phyloP scores from a whole-genome alignment of 257 asterid species.

The Solanum pinnatisectum region DNA sequence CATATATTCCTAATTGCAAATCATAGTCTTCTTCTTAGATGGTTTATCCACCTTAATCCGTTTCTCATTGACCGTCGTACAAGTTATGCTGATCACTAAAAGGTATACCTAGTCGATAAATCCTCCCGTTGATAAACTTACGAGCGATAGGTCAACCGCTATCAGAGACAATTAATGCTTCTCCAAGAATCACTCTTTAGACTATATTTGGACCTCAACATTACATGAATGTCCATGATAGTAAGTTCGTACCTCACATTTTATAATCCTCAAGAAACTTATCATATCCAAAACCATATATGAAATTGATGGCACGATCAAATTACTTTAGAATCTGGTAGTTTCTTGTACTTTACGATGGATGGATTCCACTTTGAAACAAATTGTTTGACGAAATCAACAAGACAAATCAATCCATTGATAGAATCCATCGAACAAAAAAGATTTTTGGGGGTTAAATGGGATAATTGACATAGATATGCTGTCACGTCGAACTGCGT shows the following conservation, averaged over 20 bases:
- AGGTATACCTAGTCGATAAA: constrained; percentile 10
- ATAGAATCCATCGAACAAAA: constrained; percentile 28
- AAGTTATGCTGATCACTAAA: neutral
- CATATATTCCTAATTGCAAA: neutral
- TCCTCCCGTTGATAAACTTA: constrained; percentile 2
- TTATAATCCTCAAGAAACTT: neutral
- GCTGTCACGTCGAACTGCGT: neutral
- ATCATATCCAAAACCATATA: constrained; percentile 45
- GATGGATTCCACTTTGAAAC: neutral
- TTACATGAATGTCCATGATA: neutral
- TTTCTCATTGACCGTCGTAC: neutral
- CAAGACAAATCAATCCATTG: constrained; percentile 35
- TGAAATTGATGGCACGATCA: neutral
- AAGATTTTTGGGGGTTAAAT: neutral
- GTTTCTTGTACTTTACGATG: constrained; percentile 14
- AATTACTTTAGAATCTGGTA: constrained; percentile 21
- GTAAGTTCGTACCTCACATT: constrained; percentile 22
- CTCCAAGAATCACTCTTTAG: constrained; percentile 7
- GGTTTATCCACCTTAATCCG: no score
- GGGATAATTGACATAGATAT: neutral
- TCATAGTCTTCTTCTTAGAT: neutral
- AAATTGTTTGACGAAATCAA: constrained; percentile 1
- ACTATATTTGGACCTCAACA: constrained; percentile 2
- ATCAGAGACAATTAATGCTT: neutral
- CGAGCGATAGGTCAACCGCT: neutral